Evolutionary conservation across 345 rosid genomes (phyloP).

Genomic region (Aethionema arabicum): DNA sequence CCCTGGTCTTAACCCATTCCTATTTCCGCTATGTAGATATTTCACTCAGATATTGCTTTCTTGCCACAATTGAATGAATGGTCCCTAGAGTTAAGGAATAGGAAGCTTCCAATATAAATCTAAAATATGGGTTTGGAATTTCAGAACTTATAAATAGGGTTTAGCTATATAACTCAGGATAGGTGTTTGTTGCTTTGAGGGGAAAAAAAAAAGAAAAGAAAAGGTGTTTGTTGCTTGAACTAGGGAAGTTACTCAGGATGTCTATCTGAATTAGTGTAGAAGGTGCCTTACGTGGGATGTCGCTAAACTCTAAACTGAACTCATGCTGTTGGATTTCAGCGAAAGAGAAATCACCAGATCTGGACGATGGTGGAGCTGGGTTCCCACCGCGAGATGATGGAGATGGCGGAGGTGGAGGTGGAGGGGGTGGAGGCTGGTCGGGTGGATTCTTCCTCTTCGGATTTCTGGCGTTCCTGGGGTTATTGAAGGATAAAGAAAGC

Average conservation of each 20-base stretch:
- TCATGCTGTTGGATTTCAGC: conserved; percentile 43
- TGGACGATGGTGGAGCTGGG: conserved; percentile 79
- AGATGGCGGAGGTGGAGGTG: conserved; percentile 92
- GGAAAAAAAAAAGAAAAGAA: too few species aligned
- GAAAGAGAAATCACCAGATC: conserved; percentile 68
- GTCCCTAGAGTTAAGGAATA: background rate
- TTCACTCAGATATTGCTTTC: background rate
- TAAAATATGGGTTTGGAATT: background rate
- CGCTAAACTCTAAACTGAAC: background rate
- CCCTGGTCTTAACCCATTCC: background rate
- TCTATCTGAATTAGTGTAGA: background rate
- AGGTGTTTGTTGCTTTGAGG: background rate
- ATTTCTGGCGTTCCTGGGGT: conserved; percentile 77
- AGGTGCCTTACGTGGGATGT: background rate
- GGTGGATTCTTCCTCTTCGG: conserved; percentile 95
- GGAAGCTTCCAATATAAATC: background rate
- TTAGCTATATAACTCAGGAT: conserved; percentile 14
- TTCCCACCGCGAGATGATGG: conserved; percentile 77
- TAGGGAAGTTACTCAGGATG: too few species aligned
- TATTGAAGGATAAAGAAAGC: conserved; percentile 75
- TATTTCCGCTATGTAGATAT: background rate
- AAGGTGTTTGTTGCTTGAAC: background rate
- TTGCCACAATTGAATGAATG: background rate
- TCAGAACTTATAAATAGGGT: background rate
- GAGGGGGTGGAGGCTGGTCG: conserved; percentile 84